A percentile compares a stretch with the other conserved stretches of the same genome.
Conservation (phyloP, 1,284 basidiomycete species). For the Farysia itapuensis region DNA sequence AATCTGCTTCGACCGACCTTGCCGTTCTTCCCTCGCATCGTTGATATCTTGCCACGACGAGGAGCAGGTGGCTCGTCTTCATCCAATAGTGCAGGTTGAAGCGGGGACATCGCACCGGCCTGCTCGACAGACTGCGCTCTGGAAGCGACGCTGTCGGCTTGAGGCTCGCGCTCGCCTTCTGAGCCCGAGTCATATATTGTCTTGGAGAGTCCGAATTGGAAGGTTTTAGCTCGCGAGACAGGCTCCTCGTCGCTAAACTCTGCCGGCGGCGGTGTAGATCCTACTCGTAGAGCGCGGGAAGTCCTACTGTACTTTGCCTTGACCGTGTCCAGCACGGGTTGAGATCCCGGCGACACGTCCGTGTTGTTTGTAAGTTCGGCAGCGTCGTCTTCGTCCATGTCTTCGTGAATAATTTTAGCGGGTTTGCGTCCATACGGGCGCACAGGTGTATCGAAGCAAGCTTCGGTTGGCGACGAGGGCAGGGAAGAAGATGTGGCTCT, state of each 20-base stretch:
- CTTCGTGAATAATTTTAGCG: background rate
- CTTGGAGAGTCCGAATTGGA: slow-evolving; percentile 16
- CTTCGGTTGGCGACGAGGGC: slow-evolving; percentile 11
- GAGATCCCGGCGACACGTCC: slow-evolving; percentile 15
- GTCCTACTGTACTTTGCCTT: too few species aligned
- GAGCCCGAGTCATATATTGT: slow-evolving; percentile 35
- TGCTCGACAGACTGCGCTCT: slow-evolving; percentile 26
- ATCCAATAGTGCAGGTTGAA: slow-evolving; percentile 7
- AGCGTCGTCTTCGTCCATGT: slow-evolving; percentile 2
- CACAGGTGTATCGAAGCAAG: slow-evolving; percentile 28
- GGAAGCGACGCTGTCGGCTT: slow-evolving; percentile 9
- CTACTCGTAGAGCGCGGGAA: too few species aligned
- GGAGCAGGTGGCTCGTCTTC: slow-evolving; percentile 5
- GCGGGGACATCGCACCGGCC: slow-evolving; percentile 18
- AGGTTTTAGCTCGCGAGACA: slow-evolving; percentile 3
- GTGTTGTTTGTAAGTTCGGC: slow-evolving; percentile 10
- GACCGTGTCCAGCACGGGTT: too few species aligned
- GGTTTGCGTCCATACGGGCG: slow-evolving; percentile 12
- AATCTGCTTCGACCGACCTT: slow-evolving; percentile 7
- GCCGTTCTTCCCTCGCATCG: slow-evolving; percentile 20
- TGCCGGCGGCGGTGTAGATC: too few species aligned
- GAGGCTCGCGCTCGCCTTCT: background rate
- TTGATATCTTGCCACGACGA: slow-evolving; percentile 19
- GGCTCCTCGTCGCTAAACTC: background rate
- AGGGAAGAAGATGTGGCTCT: slow-evolving; percentile 18